Percentiles rank a stretch among this genome's conserved stretches.
Conservation (phyloP, 1,284 basidiomycete species). For the Malassezia sympodialis region DNA sequence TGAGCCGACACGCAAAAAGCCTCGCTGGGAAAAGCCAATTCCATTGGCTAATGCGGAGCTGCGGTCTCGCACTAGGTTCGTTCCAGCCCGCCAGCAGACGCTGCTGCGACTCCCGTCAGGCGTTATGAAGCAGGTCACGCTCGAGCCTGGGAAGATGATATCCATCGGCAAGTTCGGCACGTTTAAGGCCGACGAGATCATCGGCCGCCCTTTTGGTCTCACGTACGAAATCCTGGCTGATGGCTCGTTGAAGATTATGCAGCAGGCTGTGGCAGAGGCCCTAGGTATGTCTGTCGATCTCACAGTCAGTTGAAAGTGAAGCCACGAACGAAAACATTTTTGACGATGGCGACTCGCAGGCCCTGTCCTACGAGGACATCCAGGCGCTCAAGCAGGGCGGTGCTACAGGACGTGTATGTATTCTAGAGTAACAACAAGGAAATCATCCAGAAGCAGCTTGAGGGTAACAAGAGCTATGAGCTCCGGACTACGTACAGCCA, state of each 20-base stretch:
- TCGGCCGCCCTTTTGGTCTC: conserved; percentile 43
- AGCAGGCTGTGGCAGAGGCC: conserved; percentile 26
- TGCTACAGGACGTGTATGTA: conserved; percentile 28
- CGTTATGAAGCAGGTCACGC: conserved; percentile 33
- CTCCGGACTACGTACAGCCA: conserved; percentile 42
- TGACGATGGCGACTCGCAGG: conserved; percentile 41
- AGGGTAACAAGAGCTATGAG: conserved; percentile 30
- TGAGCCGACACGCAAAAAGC: neutral
- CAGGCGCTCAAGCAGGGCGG: conserved; percentile 43
- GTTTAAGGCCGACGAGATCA: conserved; percentile 40
- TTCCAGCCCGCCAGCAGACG: conserved; percentile 23
- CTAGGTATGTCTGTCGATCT: conserved; percentile 15
- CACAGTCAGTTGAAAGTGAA: conserved; percentile 30
- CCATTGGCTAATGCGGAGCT: conserved; percentile 17
- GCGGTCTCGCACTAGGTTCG: conserved; percentile 24
- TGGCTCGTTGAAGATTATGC: conserved; percentile 21
- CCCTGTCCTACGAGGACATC: conserved; percentile 44
- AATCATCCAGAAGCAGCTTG: conserved; percentile 38
- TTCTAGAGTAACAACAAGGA: conserved; percentile 14
- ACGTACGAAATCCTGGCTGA: conserved; percentile 40
- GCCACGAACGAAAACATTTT: conserved; percentile 48
- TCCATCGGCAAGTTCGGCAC: conserved; percentile 46
- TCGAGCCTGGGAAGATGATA: conserved; percentile 31
- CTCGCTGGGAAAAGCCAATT: neutral
- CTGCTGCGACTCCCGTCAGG: conserved; percentile 37